Base-by-base conservation (phyloP, 345 rosid species). In the Citrus reticulata region DNA sequence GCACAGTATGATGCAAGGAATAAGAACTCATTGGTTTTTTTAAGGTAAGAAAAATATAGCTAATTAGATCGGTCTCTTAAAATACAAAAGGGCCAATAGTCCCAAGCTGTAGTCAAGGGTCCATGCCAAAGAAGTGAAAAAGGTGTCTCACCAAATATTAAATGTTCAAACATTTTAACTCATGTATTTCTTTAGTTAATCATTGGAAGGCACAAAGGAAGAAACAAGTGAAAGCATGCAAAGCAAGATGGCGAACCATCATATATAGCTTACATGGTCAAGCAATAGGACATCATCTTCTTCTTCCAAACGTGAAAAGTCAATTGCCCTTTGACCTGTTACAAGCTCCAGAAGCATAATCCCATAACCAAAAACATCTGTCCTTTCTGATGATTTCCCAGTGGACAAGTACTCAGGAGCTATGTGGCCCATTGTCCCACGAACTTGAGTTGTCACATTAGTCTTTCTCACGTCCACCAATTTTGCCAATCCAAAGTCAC, bases 361-460 rank as follows among this genome's bases (percentile, higher is more conserved):
- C 29, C 99, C 99, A 35, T 92, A 95, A 42, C 99, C 99, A 70
- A 96, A 96, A 80, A 96, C 97, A 89, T 96, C 99, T 7, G 99
- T 94, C 81, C 95, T 87, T 81, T 93, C 98, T 1, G 99, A 96
- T 61, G 99, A 96, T 77, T 91, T 96, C 59, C 99, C 99, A 1
- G 98, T 96, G 65, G 99, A 96, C 84, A 94, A 82, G 85, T 93
- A 96, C 57, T 96, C 99, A 1, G 99, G 98, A 9, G 99, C 99
- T 81, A 94, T 96, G 85, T 94, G 99, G 75, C 99, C 99, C 99
- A 96, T 96, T 9, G 99, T 94, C 76, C 99, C 99, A 30, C 98
- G 95, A 84, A 96, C 95, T 86, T 96, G 98, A 83, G 99, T 96
- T 9, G 98, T 96, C 64, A 96, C 98, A 76, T 91, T 91, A 37